Base-by-base conservation (phyloP, 2,329 filamentous ascomycete species). In the Arachnomyces sp. region DNA sequence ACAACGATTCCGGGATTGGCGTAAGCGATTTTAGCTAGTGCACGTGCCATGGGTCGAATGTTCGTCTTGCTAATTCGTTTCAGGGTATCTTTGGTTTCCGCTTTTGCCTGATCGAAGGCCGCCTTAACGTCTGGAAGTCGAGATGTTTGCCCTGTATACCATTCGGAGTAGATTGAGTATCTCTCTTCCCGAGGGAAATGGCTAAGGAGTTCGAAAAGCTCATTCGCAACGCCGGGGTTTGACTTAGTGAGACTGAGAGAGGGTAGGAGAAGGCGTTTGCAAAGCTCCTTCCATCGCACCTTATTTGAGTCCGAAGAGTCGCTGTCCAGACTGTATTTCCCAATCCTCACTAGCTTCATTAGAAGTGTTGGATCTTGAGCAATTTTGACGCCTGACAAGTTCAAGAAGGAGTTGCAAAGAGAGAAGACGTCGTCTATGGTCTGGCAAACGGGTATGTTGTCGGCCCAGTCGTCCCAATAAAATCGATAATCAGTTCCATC, bases 391-490 rank as follows among this genome's bases (percentile, higher is more conserved):
- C 92, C 90, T 0, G 89, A 83, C 16, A 90, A 68, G 49, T 92
- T 93, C 34, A 95, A 69, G 15, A 98, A 74, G 1, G 87, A 89
- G 43, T 79, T 77, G 60, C 88, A 93, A 0, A 95, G 75, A 2
- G 82, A 80, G 60, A 96, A 92, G 11, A 98, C 74, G 56, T 98
- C 92, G 46, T 95, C 87, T 4, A 94, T 79, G 2, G 73, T 84
- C 58, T 94, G 89, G 56, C 92, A 98, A 14, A 94, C 68, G 0
- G 92, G 93, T 34, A 98, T 74, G 48, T 92, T 94, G 61, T 96
- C 90, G 2, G 81, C 74, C 92, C 92, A 98, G 51, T 96, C 92
- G 43, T 94, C 88, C 81, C 92, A 95, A 61, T 98, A 98, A 58
- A 93, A 96, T 28, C 84, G 79, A 59, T 95, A 96, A 38, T 84